phyloP scores from a whole-genome alignment of 441 rosid species.

The Populus hybrid region DNA sequence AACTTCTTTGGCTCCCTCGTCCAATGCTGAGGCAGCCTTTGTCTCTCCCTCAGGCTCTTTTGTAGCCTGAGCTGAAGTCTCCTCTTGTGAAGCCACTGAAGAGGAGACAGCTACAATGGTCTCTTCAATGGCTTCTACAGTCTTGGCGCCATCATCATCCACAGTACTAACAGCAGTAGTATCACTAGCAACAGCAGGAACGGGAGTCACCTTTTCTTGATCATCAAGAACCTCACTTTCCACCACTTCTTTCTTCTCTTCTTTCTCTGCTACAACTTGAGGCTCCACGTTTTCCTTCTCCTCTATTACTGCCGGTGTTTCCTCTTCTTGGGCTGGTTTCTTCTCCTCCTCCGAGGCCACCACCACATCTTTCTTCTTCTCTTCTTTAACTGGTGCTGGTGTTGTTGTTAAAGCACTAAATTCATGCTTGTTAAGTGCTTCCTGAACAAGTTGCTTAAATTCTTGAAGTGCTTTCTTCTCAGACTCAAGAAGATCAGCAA shows the following conservation, averaged over 20 bases:
- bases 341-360: constrained; percentile 19
- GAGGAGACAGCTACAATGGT: constrained; percentile 53
- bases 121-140: constrained; percentile 68
- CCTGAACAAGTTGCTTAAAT: constrained; percentile 47
- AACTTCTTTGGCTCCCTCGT: constrained; percentile 16
- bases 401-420: constrained; percentile 14
- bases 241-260: constrained; percentile 22
- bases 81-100: constrained; percentile 32
- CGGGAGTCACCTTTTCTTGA: constrained; percentile 3
- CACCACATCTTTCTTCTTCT: constrained; percentile 11
- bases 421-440: constrained; percentile 48
- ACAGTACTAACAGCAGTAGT: neutral
- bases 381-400: constrained; percentile 22
- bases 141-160: constrained; percentile 60
- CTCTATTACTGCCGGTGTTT: constrained; percentile 10
- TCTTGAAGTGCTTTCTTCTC: constrained; percentile 63
- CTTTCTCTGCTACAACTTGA: constrained; percentile 8
- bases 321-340: constrained; percentile 12
- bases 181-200: constrained; percentile 12
- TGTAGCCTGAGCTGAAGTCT: constrained; percentile 34
- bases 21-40: constrained; percentile 4
- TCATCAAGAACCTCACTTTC: constrained; percentile 23
- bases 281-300: constrained; percentile 13
- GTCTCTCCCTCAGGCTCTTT: constrained; percentile 22
- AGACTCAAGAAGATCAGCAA: constrained; percentile 57